Evolutionary conservation across 768 basidiomycete species (phyloP).

Genomic region (Russula lepida): DNA sequence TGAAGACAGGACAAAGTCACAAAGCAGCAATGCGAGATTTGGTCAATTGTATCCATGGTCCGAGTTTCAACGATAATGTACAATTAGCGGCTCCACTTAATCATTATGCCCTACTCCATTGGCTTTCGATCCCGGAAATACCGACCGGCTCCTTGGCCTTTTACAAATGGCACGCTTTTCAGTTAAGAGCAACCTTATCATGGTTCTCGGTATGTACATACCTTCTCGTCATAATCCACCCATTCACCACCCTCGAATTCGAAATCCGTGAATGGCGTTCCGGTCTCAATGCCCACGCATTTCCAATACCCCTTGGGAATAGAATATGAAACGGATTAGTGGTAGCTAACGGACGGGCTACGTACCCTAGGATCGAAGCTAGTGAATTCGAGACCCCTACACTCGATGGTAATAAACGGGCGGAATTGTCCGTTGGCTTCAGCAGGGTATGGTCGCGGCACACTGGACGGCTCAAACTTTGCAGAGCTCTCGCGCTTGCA

Average conservation of each 20-base stretch:
- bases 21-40: background rate
- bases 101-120: constrained; percentile 54
- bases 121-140: constrained; percentile 56
- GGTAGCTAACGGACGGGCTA: background rate
- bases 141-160: constrained; percentile 63
- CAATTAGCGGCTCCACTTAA: background rate
- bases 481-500: constrained; percentile 80
- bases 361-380: constrained; percentile 67
- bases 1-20: background rate
- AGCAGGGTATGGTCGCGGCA: constrained; percentile 46
- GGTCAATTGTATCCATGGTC: background rate
- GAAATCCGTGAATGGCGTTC: constrained; percentile 54
- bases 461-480: constrained; percentile 53
- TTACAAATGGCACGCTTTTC: background rate
- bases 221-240: constrained; percentile 92
- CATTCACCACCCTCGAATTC: constrained; percentile 62
- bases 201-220: constrained; percentile 23
- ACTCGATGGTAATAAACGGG: constrained; percentile 67
- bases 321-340: background rate
- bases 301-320: constrained; percentile 65
- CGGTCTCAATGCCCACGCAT: constrained; percentile 52
- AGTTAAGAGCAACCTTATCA: background rate
- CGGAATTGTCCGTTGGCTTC: constrained; percentile 54
- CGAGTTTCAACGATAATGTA: constrained; percentile 3
- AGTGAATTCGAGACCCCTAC: constrained; percentile 77